A percentile compares a stretch with the other conserved stretches of the same genome.
These are phyloP conservation scores for Hanseniaspora hatyaiensis DNA, from an alignment of 805 yeast genomes.

Conservation along the genomic window DNA sequence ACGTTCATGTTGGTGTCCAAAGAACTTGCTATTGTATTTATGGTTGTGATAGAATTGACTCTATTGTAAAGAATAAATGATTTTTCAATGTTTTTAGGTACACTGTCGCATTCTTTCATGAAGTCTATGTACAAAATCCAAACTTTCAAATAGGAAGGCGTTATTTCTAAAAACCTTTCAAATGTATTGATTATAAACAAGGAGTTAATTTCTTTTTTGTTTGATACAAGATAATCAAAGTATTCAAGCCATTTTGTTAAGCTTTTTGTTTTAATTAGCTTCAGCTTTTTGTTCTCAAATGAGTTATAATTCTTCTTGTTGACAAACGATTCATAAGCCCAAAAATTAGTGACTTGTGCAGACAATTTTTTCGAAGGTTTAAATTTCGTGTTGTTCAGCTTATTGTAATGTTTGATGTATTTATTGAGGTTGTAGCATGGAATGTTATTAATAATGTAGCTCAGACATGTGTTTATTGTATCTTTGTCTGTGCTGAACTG, in stretches of 20 bases:
- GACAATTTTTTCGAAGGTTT: neutral
- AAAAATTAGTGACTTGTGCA: neutral
- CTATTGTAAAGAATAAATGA: neutral
- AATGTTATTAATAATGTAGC: neutral
- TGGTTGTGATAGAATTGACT: neutral
- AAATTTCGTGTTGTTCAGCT: neutral
- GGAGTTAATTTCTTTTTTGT: neutral
- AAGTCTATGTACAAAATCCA: conserved; percentile 8
- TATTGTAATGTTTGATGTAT: conserved; percentile 3
- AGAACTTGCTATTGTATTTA: neutral
- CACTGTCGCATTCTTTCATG: neutral
- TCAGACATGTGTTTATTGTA: neutral
- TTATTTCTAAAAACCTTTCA: conserved; percentile 9
- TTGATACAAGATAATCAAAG: neutral
- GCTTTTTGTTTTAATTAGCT: conserved; percentile 1
- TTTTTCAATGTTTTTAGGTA: neutral
- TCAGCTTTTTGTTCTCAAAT: neutral
- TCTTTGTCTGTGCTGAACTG: neutral
- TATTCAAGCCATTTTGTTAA: conserved; percentile 1
- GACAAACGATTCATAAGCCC: conserved; percentile 6
- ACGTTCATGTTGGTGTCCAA: neutral
- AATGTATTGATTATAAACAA: neutral
- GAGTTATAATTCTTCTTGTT: conserved; percentile 1
- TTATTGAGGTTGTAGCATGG: conserved; percentile 9
- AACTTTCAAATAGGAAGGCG: conserved; percentile 2